Evolutionary conservation across 2,329 filamentous ascomycete genomes (phyloP).

Genomic region (Trichoderma atrobrunneum): DNA sequence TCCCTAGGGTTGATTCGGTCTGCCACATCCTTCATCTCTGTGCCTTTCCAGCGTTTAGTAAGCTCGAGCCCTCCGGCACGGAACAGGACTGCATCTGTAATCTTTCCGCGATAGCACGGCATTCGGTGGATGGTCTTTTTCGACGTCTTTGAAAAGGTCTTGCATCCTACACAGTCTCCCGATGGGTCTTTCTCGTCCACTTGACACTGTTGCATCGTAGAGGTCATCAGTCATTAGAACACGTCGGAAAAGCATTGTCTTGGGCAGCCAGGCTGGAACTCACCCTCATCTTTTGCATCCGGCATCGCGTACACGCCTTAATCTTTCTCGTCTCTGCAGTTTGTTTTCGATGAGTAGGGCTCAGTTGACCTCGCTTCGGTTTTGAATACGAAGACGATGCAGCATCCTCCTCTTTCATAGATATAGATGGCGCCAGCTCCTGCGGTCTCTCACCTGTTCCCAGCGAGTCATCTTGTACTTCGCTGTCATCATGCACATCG

Average conservation of each 20-base stretch:
- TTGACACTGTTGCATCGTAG: constrained; percentile 34
- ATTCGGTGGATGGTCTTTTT: constrained; percentile 48
- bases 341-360: constrained; percentile 29
- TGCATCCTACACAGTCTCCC: constrained; percentile 42
- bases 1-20: constrained; percentile 31
- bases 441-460: neutral
- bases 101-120: constrained; percentile 43
- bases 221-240: neutral
- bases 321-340: constrained; percentile 36
- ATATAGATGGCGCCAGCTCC: neutral
- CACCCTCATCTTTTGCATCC: constrained; percentile 44
- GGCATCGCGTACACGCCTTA: constrained; percentile 45
- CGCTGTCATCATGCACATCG: neutral
- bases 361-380: constrained; percentile 22
- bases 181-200: constrained; percentile 29
- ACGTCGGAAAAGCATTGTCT: neutral
- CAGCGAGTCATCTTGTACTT: neutral
- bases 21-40: constrained; percentile 40
- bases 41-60: constrained; percentile 43
- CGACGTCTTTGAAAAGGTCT: constrained; percentile 37
- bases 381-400: neutral
- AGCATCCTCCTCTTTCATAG: neutral
- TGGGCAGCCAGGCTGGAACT: constrained; percentile 22
- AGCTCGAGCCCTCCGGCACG: constrained; percentile 44
- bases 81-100: constrained; percentile 41